Evolutionary conservation across 202 grass and related monocot genomes (phyloP), one percentile per base, ranked within the genome.

Genomic region (Musa balbisiana): DNA sequence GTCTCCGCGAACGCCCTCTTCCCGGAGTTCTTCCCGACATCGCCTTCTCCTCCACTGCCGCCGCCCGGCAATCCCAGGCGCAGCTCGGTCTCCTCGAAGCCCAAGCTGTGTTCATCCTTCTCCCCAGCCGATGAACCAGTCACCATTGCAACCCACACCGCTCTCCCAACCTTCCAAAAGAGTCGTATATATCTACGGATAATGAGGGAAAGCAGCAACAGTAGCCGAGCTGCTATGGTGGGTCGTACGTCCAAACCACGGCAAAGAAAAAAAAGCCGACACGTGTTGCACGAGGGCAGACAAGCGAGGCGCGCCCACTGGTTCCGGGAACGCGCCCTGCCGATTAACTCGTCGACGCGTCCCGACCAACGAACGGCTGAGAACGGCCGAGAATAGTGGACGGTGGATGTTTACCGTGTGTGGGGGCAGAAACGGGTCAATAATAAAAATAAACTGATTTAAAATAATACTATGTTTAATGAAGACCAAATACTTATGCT

Each of bases 61-160:
- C 81, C 84, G 49, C 91, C 87, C 52, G 91, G 91, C 25, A 94
- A 78, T 58, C 91, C 91, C 53, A 94, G 91, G 49, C 91, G 85
- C 66, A 94, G 83, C 83, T 94, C 91, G 22, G 91, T 94, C 73
- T 74, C 88, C 55, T 94, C 86, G 62, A 94, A 88, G 49, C 82
- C 88, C 67, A 93, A 79, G 3, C 60, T 52, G 19, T 5, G 26
- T 66, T 63, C 68, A 43, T 43, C 33, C 33, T 43, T 43, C 33
- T 6, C 33, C 33, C 33, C 33, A 43, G 33, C 33, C 33, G 0
- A 43, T 43, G 33, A 43, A 43, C 33, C 33, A 43, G 33, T 43
- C 15, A 80, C 67, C 17, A 70, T 63, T 8, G 13, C 51, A 11
- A 25, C 70, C 77, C 10, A 22, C 33, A 8, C 43, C 67, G 13